Conservation (phyloP, 768 basidiomycete genomes). For the Hirschioporus abietinus region DNA sequence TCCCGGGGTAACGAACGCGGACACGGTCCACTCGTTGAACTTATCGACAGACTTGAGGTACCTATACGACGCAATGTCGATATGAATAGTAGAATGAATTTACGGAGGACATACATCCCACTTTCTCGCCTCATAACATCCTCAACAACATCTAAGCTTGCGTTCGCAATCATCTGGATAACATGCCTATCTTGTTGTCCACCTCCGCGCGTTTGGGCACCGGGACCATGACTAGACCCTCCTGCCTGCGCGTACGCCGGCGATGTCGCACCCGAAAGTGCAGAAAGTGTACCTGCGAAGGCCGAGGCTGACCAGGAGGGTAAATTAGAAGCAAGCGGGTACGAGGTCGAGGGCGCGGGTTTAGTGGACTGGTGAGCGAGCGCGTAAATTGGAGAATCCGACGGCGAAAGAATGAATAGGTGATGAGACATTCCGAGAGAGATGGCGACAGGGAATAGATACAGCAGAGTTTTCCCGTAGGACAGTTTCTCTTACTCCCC, state of each 20-base stretch:
- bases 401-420: conserved; percentile 78
- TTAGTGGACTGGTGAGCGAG: conserved; percentile 80
- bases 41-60: conserved; percentile 94
- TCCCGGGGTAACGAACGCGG: conserved; percentile 91
- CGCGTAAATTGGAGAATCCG: conserved; percentile 81
- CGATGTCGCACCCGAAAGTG: conserved; percentile 79
- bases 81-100: neutral
- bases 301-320: conserved; percentile 91
- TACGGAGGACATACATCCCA: conserved; percentile 54
- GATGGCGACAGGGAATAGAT: too few species aligned
- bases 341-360: conserved; percentile 51
- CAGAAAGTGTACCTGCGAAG: conserved; percentile 84
- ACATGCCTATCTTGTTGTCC: conserved; percentile 89
- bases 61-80: conserved; percentile 40
- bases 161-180: conserved; percentile 98
- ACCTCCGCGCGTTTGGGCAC: conserved; percentile 49
- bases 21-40: conserved; percentile 98
- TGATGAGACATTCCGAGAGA: conserved; percentile 68
- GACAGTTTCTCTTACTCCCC: too few species aligned
- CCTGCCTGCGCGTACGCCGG: conserved; percentile 57
- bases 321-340: conserved; percentile 74
- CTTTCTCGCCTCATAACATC: conserved; percentile 84
- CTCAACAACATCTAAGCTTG: conserved; percentile 91
- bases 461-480: too few species aligned
- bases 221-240: conserved; percentile 26